These are phyloP conservation scores for Circinella umbellata DNA, from an alignment of 371 early-diverging fungal species.

Conservation along the genomic window DNA sequence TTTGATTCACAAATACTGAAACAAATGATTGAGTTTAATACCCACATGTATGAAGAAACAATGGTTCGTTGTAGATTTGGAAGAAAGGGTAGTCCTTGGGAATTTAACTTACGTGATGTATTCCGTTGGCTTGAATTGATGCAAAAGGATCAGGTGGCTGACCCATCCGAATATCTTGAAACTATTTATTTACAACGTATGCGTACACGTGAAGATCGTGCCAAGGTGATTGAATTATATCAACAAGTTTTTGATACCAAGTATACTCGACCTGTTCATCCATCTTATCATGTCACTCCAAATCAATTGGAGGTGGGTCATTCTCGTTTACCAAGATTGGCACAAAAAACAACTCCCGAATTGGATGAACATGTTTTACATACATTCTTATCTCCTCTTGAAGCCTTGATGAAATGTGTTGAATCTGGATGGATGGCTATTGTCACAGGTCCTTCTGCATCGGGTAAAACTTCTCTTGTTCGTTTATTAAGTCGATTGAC, in stretches of 20 bases:
- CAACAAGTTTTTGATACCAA: slow-evolving; percentile 63
- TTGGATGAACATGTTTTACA: slow-evolving; percentile 68
- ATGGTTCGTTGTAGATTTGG: slow-evolving; percentile 85
- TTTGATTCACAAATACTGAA: slow-evolving; percentile 52
- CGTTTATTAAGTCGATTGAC: slow-evolving; percentile 81
- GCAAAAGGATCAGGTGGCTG: slow-evolving; percentile 49
- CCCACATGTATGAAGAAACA: slow-evolving; percentile 81
- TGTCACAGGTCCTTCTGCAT: slow-evolving; percentile 83
- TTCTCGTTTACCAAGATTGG: slow-evolving; percentile 63
- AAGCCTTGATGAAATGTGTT: slow-evolving; percentile 86
- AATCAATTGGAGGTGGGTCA: slow-evolving; percentile 68
- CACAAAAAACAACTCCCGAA: slow-evolving; percentile 12
- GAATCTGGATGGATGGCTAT: slow-evolving; percentile 94
- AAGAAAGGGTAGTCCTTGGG: slow-evolving; percentile 93
- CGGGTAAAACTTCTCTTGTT: slow-evolving; percentile 91
- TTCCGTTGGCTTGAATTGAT: slow-evolving; percentile 93
- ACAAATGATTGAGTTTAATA: slow-evolving; percentile 90
- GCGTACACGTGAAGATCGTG: slow-evolving; percentile 83
- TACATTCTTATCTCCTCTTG: slow-evolving; percentile 69
- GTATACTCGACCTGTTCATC: slow-evolving; percentile 47
- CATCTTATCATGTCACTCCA: slow-evolving; percentile 46
- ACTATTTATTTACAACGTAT: slow-evolving; percentile 89
- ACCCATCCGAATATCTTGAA: slow-evolving; percentile 79
- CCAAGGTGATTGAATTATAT: slow-evolving; percentile 68
- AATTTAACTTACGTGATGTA: slow-evolving; percentile 97